Percentiles rank a stretch among this genome's conserved stretches.
Evolutionary conservation across 805 yeast genomes (phyloP).

Genomic region (Cyberlindnera mrakii): DNA sequence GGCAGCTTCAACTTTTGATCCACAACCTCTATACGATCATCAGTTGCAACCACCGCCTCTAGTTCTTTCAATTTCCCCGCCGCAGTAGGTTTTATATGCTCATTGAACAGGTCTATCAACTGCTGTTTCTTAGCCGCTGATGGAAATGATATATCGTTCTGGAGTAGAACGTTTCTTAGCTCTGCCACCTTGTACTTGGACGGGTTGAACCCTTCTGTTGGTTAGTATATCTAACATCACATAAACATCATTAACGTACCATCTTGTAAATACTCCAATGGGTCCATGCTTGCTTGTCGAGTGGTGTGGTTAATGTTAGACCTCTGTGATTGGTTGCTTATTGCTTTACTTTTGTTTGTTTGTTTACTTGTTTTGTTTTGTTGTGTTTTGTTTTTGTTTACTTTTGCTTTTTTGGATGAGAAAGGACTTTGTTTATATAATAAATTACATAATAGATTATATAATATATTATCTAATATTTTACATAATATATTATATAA

Average conservation of each 20-base stretch:
- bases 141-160: constrained; percentile 55
- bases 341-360: too few relatives aligned
- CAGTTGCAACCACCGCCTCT: constrained; percentile 27
- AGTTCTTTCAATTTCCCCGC: constrained; percentile 31
- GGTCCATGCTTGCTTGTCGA: too few relatives aligned
- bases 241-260: too few relatives aligned
- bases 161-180: constrained; percentile 58
- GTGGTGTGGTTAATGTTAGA: too few relatives aligned
- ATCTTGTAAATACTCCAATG: constrained; percentile 22
- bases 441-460: too few relatives aligned
- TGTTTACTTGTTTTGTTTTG: too few relatives aligned
- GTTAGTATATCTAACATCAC: background rate
- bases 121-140: constrained; percentile 64
- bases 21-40: constrained; percentile 36
- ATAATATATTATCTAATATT: too few relatives aligned
- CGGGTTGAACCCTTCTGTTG: constrained; percentile 58
- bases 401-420: too few relatives aligned
- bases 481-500: too few relatives aligned
- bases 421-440: too few relatives aligned
- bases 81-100: constrained; percentile 45
- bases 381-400: too few relatives aligned
- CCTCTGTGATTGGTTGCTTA: too few relatives aligned
- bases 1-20: background rate
- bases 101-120: constrained; percentile 54
- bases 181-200: constrained; percentile 58